These are phyloP conservation scores for Dothidotthia symphoricarpi DNA, from an alignment of 2,329 filamentous ascomycete species.

Conservation along the genomic window DNA sequence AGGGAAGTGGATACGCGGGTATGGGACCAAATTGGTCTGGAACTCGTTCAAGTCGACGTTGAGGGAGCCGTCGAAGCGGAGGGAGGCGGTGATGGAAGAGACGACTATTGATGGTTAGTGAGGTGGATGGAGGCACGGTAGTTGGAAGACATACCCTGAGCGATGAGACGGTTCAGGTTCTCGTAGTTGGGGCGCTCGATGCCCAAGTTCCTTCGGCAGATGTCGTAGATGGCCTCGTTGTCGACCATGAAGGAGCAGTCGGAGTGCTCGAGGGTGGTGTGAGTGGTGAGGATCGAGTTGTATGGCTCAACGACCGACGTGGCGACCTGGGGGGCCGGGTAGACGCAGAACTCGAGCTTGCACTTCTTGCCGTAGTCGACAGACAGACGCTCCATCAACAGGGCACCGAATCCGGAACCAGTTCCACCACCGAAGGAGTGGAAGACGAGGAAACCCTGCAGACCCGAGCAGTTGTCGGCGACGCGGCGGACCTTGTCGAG, in stretches of 20 bases:
- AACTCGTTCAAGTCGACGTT: conserved; percentile 99
- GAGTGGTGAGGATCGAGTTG: conserved; percentile 98
- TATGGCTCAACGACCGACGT: conserved; percentile 99
- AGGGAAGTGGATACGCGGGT: conserved; percentile 98
- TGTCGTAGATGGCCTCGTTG: conserved; percentile 99
- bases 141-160: conserved; percentile 86
- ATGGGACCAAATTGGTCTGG: conserved; percentile 99
- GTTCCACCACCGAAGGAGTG: conserved; percentile 99
- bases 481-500: conserved; percentile 97
- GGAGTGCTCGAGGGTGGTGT: conserved; percentile 98
- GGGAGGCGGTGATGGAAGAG: conserved; percentile 95
- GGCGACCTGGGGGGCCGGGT: conserved; percentile 94
- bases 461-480: conserved; percentile 92
- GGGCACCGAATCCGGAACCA: conserved; percentile 95
- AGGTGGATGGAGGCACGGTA: conserved; percentile 7
- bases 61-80: conserved; percentile 96
- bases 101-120: conserved; percentile 78
- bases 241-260: conserved; percentile 99
- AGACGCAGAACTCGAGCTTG: conserved; percentile 99
- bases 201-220: conserved; percentile 95
- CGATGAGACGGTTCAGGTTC: conserved; percentile 98
- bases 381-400: conserved; percentile 97
- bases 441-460: conserved; percentile 99
- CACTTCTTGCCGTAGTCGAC: conserved; percentile 99
- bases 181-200: conserved; percentile 98